A percentile compares a stretch with the other conserved stretches of the same genome.
These are phyloP conservation scores for Daldinia bambusicola DNA, from an alignment of 495 filamentous ascomycete species.

Conservation along the genomic window DNA sequence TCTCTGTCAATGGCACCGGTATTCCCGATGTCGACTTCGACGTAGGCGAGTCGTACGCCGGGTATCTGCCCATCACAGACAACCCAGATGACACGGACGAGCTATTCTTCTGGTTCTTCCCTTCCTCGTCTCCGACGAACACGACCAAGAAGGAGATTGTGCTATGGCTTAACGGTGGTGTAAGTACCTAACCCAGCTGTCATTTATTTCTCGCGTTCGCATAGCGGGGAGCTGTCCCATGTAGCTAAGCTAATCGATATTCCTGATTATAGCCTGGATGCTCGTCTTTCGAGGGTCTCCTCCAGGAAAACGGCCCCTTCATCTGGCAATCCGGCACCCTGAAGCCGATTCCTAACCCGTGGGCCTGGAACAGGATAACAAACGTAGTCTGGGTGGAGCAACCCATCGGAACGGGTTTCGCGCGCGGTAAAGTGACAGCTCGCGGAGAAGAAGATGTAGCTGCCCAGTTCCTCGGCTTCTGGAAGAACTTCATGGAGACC, in stretches of 20 bases:
- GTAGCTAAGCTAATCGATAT: not conserved
- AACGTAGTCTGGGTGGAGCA: slow-evolving; percentile 78
- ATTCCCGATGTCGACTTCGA: slow-evolving; percentile 82
- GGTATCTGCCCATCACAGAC: slow-evolving; percentile 73
- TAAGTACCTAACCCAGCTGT: slow-evolving; percentile 23
- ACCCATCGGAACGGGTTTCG: slow-evolving; percentile 80
- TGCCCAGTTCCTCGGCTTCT: slow-evolving; percentile 75
- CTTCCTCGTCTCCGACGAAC: slow-evolving; percentile 59
- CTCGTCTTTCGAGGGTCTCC: slow-evolving; percentile 72
- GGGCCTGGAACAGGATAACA: slow-evolving; percentile 73
- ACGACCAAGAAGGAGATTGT: slow-evolving; percentile 70
- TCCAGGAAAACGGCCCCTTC: slow-evolving; percentile 75
- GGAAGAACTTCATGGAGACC: slow-evolving; percentile 74
- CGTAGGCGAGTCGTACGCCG: slow-evolving; percentile 82
- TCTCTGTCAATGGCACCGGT: slow-evolving; percentile 71
- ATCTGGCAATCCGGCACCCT: slow-evolving; percentile 69
- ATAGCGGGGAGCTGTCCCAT: not conserved
- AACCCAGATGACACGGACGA: slow-evolving; percentile 63
- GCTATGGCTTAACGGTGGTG: slow-evolving; percentile 67
- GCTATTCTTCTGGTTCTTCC: slow-evolving; percentile 85
- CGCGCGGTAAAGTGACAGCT: slow-evolving; percentile 70
- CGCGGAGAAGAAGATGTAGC: slow-evolving; percentile 73
- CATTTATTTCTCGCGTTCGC: not conserved
- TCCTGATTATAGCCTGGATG: slow-evolving; percentile 60
- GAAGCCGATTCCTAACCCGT: slow-evolving; percentile 67